Evolutionary conservation across 441 rosid genomes (phyloP).

Genomic region (Adansonia rubrostipa): DNA sequence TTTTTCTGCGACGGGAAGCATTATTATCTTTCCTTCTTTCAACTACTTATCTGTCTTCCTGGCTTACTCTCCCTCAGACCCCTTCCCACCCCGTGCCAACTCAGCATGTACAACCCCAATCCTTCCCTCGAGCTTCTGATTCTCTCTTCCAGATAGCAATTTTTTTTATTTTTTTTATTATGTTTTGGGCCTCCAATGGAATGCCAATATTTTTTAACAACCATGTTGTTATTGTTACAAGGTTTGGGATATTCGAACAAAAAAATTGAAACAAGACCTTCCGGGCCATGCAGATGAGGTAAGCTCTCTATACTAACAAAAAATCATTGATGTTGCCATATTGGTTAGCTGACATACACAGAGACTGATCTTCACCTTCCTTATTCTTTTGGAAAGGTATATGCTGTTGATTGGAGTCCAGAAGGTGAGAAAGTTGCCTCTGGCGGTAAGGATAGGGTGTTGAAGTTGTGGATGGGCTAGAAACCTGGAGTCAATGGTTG

Average conservation of each 20-base stretch:
- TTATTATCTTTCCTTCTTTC: not conserved
- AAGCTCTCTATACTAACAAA: conserved; percentile 17
- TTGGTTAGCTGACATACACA: not conserved
- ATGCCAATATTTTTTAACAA: not conserved
- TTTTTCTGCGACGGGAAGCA: not conserved
- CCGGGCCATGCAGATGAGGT: conserved; percentile 99
- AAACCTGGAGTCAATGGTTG: not conserved
- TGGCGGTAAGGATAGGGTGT: conserved; percentile 87
- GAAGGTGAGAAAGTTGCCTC: conserved; percentile 98
- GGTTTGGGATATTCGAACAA: conserved; percentile 89
- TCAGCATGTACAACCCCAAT: too few relatives aligned
- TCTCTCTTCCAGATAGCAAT: not conserved
- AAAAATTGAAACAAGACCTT: conserved; percentile 87
- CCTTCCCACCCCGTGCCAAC: too few relatives aligned
- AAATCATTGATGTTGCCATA: not conserved
- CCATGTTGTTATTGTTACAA: conserved; percentile 24
- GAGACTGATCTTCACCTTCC: conserved; percentile 17
- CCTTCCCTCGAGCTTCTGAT: not conserved
- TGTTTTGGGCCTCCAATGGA: not conserved
- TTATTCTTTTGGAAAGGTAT: conserved; percentile 51
- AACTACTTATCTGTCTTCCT: not conserved
- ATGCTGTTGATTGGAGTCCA: conserved; percentile 98
- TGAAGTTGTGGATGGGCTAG: conserved; percentile 95
- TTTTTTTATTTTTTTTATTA: not conserved
- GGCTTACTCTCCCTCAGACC: not conserved